Evolutionary conservation across 192 early-diverging fungal genomes (phyloP), one percentile per base, ranked within the genome.

Genomic region (Entophlyctis luteolus): DNA sequence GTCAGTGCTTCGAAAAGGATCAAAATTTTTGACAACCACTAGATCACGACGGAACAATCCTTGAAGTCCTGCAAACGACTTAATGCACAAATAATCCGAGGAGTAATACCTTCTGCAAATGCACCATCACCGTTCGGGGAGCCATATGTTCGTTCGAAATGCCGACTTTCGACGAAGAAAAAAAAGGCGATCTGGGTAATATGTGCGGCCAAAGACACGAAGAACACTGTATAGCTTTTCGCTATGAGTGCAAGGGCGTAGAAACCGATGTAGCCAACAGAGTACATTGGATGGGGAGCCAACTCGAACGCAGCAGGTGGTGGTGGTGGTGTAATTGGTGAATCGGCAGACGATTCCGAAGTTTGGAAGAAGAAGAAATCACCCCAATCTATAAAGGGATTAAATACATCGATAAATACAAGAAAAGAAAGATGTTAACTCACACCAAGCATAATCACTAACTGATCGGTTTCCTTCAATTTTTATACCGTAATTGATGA

Each of bases 201-300:
- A 72, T 98, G 96, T 8, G 93, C 92, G 34, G 84, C 88, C 47
- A 98, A 79, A 27, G 88, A 89, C 45, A 89, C 89, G 70, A 91
- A 96, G 45, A 98, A 83, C 1, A 98, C 93, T 45, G 85, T 91
- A 74, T 96, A 93, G 60, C 86, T 89, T 39, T 93, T 91, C 47
- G 90, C 89, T 68, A 98, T 93, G 42, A 98, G 76, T 28, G 95
- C 90, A 8, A 90, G 82, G 27, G 93, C 96, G 70, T 98, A 98
- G 81, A 94, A 98, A 4, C 95, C 93, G 23, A 89, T 86, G 71
- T 97, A 98, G 22, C 96, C 96, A 42, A 98, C 90, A 28, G 93
- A 95, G 80, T 98, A 98, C 95, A 97, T 98, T 8, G 96, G 96
- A 68, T 98, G 96, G 39, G 95, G 95, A 0, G 92, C 93, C 88